phyloP scores from a whole-genome alignment of 148 eudicot genomes.

The Fallopia convolvulus region DNA sequence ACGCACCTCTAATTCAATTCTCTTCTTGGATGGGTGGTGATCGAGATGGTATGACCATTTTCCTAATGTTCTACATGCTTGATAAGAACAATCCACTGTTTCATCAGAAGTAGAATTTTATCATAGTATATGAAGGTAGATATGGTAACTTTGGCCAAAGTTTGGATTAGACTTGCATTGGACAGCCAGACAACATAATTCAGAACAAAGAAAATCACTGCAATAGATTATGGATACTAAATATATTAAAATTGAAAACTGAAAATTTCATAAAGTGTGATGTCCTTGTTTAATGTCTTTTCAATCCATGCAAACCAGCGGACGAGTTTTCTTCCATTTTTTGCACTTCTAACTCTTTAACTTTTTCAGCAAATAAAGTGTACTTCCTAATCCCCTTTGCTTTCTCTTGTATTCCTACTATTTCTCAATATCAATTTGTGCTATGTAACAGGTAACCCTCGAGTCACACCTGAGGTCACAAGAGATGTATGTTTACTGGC shows the following conservation, averaged over 20 bases:
- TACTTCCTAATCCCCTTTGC: neutral
- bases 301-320: neutral
- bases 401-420: neutral
- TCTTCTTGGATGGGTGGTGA: slow-evolving; percentile 23
- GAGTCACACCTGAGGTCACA: slow-evolving; percentile 22
- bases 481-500: slow-evolving; percentile 20
- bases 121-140: neutral
- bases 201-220: neutral
- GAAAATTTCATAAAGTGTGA: neutral
- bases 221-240: neutral
- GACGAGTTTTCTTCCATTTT: neutral
- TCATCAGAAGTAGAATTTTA: neutral
- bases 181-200: neutral
- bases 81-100: neutral
- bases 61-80: neutral
- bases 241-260: neutral
- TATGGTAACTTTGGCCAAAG: neutral
- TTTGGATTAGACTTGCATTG: neutral
- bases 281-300: neutral
- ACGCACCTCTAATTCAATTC: slow-evolving; percentile 19
- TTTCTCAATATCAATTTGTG: neutral
- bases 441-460: slow-evolving; percentile 13
- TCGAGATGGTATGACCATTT: slow-evolving; percentile 14
- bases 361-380: neutral
- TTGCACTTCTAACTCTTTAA: neutral